Base-by-base conservation (phyloP, 306 rosid species). In the Acacia crassicarpa region DNA sequence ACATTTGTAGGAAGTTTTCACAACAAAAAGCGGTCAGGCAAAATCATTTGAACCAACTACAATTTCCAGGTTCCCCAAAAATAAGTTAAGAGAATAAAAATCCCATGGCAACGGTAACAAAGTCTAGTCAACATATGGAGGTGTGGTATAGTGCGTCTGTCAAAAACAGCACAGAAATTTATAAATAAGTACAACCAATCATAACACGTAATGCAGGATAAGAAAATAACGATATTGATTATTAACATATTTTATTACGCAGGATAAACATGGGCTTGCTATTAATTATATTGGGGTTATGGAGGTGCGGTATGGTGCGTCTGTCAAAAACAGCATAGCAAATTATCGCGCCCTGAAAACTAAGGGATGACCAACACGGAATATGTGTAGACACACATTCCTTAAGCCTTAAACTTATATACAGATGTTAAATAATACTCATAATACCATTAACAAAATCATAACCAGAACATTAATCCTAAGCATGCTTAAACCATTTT, bases 41-140 rank as follows among this genome's bases (percentile, higher is more conserved):
- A 44, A 67, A 74, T 54, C 49, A 25, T 46, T 58, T 74, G 49
- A 68, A 61, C 59, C 59, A 79, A 67, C 59, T 41, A 20, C 44
- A 83, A 51, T 17, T 51, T 54, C 56, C 45, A 25, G 67, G 35
- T 6, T 23, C 46, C 46, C 45, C 35, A 32, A 16, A 19, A 71
- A 70, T 38, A 38, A 38, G 41, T 38, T 38, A 38, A 38, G 59
- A 44, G 6, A 69, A 58, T 5, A 14, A 2, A 61, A n/a, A n/a
- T 7, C 46, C 1, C 13, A 33, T 14, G 51, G 54, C 20, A 30
- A 30, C 23, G 48, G 38, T 41, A 14, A 66, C 41, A 32, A 12
- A 4, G 40, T 49, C 66, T 9, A 73, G 41, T 30, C 61, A 79
- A 71, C 56, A 30, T 38, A 33, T 75, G 48, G 3, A 33, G 48